A percentile compares a stretch with the other conserved stretches of the same genome.
Conservation (phyloP, 228 moss, liverwort and hornwort genomes). For the Sphagnum fallax region DNA sequence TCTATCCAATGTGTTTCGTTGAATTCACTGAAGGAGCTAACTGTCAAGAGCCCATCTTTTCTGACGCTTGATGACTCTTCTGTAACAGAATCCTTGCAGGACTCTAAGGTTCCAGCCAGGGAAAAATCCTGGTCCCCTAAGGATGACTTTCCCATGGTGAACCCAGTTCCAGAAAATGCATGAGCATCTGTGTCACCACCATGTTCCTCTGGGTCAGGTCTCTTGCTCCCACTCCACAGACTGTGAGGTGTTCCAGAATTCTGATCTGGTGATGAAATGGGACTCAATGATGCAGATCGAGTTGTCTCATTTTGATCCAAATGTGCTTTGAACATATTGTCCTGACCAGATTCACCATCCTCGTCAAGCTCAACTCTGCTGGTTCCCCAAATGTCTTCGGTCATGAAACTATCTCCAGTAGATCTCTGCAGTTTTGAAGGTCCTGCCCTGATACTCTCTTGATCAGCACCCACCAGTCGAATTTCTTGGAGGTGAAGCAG, state of each 20-base stretch:
- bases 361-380: conserved; percentile 67
- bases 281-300: conserved; percentile 10
- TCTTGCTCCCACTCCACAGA: background rate
- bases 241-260: background rate
- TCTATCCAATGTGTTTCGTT: conserved; percentile 20
- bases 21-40: conserved; percentile 27
- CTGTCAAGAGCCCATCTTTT: conserved; percentile 8
- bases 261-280: background rate
- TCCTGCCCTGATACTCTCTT: background rate
- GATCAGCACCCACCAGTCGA: background rate
- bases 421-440: background rate
- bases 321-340: conserved; percentile 19
- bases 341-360: conserved; percentile 22
- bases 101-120: conserved; percentile 4
- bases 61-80: background rate
- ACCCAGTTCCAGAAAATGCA: too few relatives aligned
- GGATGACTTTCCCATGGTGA: too few relatives aligned
- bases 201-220: conserved; percentile 30
- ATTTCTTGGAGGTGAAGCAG: too few relatives aligned
- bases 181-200: background rate
- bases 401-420: background rate
- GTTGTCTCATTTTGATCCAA: conserved; percentile 37
- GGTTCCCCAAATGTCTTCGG: conserved; percentile 38
- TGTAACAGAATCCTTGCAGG: background rate
- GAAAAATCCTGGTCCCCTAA: conserved; percentile 1